Conservation (phyloP, 306 rosid genomes). For the Medicago ruthenica region DNA sequence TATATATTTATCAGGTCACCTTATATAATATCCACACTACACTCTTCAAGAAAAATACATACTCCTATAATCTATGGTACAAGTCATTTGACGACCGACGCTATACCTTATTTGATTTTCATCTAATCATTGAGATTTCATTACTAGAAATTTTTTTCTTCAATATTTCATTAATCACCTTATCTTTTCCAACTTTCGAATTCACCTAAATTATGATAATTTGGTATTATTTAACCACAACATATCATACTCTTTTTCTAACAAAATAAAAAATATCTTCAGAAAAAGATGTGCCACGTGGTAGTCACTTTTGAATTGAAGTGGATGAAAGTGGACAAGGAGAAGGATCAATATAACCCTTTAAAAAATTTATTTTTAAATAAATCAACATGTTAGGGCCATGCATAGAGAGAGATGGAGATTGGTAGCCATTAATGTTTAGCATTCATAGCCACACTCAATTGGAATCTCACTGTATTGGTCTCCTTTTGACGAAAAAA, state of each 20-base stretch:
- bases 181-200: too few relatives aligned
- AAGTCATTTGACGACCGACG: too few relatives aligned
- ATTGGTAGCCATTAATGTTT: constrained; percentile 4
- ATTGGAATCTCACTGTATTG: constrained; percentile 32
- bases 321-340: background rate
- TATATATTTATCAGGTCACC: too few relatives aligned
- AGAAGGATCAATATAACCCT: background rate
- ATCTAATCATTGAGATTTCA: background rate
- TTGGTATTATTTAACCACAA: background rate
- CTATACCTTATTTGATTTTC: background rate
- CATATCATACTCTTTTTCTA: background rate
- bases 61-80: too few relatives aligned
- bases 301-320: constrained; percentile 4
- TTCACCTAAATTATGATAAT: background rate
- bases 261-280: background rate
- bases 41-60: too few relatives aligned
- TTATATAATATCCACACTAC: too few relatives aligned
- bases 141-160: background rate
- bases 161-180: too few relatives aligned
- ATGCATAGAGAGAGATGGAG: constrained; percentile 13
- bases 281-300: background rate
- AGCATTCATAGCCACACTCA: constrained; percentile 26
- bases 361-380: background rate
- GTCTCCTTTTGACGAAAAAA: background rate
- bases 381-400: constrained; percentile 3